Base-by-base conservation (phyloP, 331 rosid genomes). In the Rosa hybrid region DNA sequence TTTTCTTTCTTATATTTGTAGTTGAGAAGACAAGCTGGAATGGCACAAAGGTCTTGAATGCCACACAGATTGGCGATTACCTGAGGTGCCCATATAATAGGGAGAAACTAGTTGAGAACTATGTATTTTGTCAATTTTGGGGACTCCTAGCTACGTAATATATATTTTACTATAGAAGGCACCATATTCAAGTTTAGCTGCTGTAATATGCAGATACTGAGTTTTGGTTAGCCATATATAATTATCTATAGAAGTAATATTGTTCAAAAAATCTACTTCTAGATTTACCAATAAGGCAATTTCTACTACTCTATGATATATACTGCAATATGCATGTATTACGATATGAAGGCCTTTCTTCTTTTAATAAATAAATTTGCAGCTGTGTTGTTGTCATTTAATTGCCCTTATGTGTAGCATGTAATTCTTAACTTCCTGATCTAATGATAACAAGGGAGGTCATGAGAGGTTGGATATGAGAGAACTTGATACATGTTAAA, bases 1-100 rank as follows among this genome's bases (percentile, higher is more conserved):
- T 30, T 69, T 54, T 14, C 11, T 78, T 78, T 30, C 60, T 21
- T 60, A 21, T 80, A n/a, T 30, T 44, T 80, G 57, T 27, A 83
- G 86, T 69, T 83, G 80, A 83, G 86, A 62, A 79, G 76, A 45
- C 77, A 83, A 83, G 86, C 83, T 34, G 81, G 86, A 68, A 60
- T 79, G 60, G 72, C 17, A 13, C 80, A 48, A 49, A 68, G 9
- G 17, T 27, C 44, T 20, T 77, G 79, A 77, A 51, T 63, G 44
- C 25, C 81, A 20, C 7, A 6, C 21, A 65, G 69, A 63, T 27
- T 30, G 42, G 42, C 42, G 49, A 42, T 41, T 64, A 21, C 10
- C 53, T 73, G 74, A 34, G 57, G 12, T 14, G 72, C 30, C 25
- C 11, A 77, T 72, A 82, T 77, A 12, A 12, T 48, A 51, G 21